Conservation (phyloP, 148 eudicot genomes). For the Pouteria glomerata region DNA sequence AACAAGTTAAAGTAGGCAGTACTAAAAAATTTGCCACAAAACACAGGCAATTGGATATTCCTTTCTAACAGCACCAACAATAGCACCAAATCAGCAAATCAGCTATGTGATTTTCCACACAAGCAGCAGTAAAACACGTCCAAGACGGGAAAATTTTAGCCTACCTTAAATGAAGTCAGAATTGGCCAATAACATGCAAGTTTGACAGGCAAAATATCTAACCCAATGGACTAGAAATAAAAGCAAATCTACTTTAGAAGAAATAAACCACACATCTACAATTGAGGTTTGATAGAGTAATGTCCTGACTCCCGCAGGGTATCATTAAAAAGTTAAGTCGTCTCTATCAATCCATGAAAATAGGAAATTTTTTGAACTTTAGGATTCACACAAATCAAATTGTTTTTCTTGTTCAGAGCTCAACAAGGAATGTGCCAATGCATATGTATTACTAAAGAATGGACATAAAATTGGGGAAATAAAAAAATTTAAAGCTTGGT, state of each 20-base stretch:
- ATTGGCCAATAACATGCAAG: not conserved
- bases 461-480: too few relatives aligned
- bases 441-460: too few relatives aligned
- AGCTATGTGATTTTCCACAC: not conserved
- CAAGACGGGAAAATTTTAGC: not conserved
- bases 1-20: not conserved
- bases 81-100: not conserved
- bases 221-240: not conserved
- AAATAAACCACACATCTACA: not conserved
- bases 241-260: not conserved
- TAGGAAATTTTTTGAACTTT: too few relatives aligned
- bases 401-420: too few relatives aligned
- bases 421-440: too few relatives aligned
- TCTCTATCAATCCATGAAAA: too few relatives aligned
- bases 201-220: not conserved
- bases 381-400: too few relatives aligned
- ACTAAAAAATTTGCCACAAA: not conserved
- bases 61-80: not conserved
- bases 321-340: too few relatives aligned
- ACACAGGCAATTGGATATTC: not conserved
- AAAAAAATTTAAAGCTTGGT: too few relatives aligned
- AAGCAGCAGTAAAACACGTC: not conserved
- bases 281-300: too few relatives aligned
- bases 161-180: not conserved
- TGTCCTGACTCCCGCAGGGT: not conserved